A percentile compares a stretch with the other conserved stretches of the same genome.
Evolutionary conservation across 2,329 filamentous ascomycete genomes (phyloP).

Genomic region (Fusarium armeniacum): DNA sequence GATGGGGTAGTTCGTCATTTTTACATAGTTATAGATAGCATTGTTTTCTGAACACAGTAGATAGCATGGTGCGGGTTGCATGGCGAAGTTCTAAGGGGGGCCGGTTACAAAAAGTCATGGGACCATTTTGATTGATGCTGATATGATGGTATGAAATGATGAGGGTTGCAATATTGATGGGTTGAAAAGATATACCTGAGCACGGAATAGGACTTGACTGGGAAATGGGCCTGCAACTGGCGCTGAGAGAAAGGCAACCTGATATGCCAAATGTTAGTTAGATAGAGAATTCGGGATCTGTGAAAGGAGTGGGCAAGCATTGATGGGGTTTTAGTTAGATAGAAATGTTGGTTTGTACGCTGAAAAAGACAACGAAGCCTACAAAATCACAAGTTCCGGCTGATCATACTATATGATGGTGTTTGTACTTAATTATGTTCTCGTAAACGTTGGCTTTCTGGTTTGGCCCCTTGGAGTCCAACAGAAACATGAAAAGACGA

Average conservation of each 20-base stretch:
- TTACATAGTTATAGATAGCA: constrained; percentile 53
- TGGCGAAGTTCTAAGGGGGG: constrained; percentile 41
- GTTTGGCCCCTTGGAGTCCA: too few relatives aligned
- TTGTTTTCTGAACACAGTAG: constrained; percentile 46
- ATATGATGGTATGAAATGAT: constrained; percentile 43
- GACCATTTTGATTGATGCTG: constrained; percentile 40
- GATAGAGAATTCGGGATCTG: constrained; percentile 32
- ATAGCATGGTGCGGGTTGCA: constrained; percentile 48
- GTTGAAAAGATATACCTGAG: constrained; percentile 40
- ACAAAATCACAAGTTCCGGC: neutral
- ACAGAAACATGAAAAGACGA: neutral
- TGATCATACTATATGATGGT: neutral
- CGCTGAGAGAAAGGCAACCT: constrained; percentile 24
- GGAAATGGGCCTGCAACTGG: constrained; percentile 24
- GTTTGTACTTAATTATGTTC: neutral
- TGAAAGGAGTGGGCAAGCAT: constrained; percentile 34
- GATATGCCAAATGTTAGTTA: constrained; percentile 38
- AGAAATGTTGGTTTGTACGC: constrained; percentile 34
- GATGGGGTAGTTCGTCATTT: constrained; percentile 33
- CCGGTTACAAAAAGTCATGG: constrained; percentile 35
- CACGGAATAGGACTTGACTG: constrained; percentile 11
- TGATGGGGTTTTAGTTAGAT: constrained; percentile 38
- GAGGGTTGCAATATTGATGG: constrained; percentile 31
- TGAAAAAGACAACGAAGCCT: constrained; percentile 12
- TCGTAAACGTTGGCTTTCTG: too few relatives aligned